Percentiles rank a stretch among this genome's conserved stretches.
phyloP scores from a whole-genome alignment of 495 filamentous ascomycete species.

The Penicillium flavigenum region DNA sequence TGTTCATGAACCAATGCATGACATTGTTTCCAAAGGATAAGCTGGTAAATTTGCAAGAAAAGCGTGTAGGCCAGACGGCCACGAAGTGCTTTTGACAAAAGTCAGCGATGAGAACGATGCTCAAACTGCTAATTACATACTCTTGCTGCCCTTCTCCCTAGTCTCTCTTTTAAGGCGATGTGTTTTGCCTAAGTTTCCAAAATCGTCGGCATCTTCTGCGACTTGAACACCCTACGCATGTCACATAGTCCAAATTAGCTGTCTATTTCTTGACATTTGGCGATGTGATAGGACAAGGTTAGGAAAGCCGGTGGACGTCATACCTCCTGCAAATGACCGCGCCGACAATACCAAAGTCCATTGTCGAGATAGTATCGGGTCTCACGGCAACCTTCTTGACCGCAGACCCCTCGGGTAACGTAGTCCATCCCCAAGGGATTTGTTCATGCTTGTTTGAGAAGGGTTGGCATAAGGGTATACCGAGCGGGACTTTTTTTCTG shows the following conservation, averaged over 20 bases:
- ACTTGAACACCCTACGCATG: conserved; percentile 46
- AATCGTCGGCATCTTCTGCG: conserved; percentile 75
- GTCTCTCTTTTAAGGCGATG: conserved; percentile 54
- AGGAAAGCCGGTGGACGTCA: conserved; percentile 4
- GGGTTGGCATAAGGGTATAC: conserved; percentile 7
- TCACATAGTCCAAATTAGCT: conserved; percentile 9
- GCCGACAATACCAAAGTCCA: conserved; percentile 63
- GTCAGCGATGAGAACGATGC: conserved; percentile 2
- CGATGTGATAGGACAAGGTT: conserved; percentile 5
- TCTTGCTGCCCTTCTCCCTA: conserved; percentile 49
- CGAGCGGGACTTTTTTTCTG: conserved; percentile 22
- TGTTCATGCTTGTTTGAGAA: conserved; percentile 37
- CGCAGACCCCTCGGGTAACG: conserved; percentile 56
- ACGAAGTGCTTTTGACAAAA: conserved; percentile 40
- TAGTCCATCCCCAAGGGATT: conserved; percentile 51
- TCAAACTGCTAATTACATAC: conserved; percentile 30
- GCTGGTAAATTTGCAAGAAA: conserved; percentile 80
- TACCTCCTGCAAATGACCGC: conserved; percentile 65
- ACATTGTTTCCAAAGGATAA: conserved; percentile 78
- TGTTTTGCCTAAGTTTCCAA: conserved; percentile 62
- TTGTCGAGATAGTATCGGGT: conserved; percentile 61
- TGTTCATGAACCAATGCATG: conserved; percentile 59
- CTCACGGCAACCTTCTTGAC: conserved; percentile 63
- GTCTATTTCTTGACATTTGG: conserved; percentile 7
- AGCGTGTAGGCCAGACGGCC: conserved; percentile 69